Percentiles rank a stretch among this genome's conserved stretches.
Evolutionary conservation across 2,329 filamentous ascomycete genomes (phyloP).

Genomic region (Alternaria ethzedia): DNA sequence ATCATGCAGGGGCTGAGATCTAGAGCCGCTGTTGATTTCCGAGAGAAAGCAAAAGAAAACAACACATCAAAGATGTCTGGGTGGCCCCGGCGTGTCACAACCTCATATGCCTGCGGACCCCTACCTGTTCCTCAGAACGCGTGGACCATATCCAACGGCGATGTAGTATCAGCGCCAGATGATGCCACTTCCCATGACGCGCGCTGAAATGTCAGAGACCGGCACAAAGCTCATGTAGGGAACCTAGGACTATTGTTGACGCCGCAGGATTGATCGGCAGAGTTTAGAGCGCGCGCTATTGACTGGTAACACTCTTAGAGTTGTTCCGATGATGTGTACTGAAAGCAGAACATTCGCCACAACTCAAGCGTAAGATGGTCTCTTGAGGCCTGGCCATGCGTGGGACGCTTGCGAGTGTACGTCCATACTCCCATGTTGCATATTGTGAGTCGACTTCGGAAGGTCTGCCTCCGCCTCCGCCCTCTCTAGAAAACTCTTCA

Average conservation of each 20-base stretch:
- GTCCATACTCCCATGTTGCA: background rate
- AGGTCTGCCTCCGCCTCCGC: slow-evolving; percentile 15
- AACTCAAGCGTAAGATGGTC: slow-evolving; percentile 4
- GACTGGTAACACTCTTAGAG: background rate
- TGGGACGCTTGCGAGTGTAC: background rate
- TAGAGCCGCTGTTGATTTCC: background rate
- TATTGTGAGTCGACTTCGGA: background rate
- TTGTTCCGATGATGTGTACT: background rate
- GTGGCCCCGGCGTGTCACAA: background rate
- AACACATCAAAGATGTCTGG: background rate
- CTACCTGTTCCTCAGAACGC: background rate
- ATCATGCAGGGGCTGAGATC: background rate
- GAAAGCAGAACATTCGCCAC: background rate
- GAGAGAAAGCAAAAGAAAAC: background rate
- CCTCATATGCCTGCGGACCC: background rate
- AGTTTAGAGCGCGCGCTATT: background rate
- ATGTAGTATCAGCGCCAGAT: background rate
- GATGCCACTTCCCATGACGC: background rate
- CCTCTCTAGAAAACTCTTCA: slow-evolving; percentile 27
- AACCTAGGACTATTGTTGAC: background rate
- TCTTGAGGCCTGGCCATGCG: background rate
- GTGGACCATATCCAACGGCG: background rate
- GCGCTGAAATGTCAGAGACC: background rate
- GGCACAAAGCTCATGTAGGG: background rate
- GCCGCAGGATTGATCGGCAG: background rate